Evolutionary conservation across 2,329 filamentous ascomycete genomes (phyloP).

Genomic region (Trichoderma guizhouense): DNA sequence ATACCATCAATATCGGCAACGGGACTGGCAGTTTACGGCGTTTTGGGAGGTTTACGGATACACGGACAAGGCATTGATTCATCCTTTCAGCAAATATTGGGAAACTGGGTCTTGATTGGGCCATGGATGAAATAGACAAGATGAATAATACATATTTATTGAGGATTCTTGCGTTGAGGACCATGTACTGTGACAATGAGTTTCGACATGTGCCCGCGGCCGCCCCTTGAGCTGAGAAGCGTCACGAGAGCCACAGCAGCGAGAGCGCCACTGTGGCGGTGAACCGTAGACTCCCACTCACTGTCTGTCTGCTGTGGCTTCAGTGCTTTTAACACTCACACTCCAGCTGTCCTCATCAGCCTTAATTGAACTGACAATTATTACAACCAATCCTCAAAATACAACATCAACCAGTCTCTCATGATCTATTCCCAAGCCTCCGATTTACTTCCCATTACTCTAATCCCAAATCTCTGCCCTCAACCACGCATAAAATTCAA

Average conservation of each 20-base stretch:
- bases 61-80: not conserved
- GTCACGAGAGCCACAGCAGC: not conserved
- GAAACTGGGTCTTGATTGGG: not conserved
- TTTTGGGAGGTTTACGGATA: slow-evolving; percentile 15
- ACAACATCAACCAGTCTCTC: not conserved
- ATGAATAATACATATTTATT: not conserved
- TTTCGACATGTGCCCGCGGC: not conserved
- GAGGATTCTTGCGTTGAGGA: not conserved
- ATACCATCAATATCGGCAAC: not conserved
- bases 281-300: not conserved
- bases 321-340: not conserved
- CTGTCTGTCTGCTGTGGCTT: not conserved
- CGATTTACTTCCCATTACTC: not conserved
- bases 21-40: slow-evolving; percentile 16
- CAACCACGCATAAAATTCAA: not conserved
- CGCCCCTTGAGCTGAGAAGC: not conserved
- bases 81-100: not conserved
- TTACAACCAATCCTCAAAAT: not conserved
- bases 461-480: not conserved
- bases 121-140: slow-evolving; percentile 1
- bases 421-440: not conserved
- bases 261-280: slow-evolving; percentile 15
- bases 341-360: not conserved
- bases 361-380: not conserved
- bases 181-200: not conserved